Evolutionary conservation across 306 rosid species (phyloP).

Genomic region (Pachyrhizus erosus): DNA sequence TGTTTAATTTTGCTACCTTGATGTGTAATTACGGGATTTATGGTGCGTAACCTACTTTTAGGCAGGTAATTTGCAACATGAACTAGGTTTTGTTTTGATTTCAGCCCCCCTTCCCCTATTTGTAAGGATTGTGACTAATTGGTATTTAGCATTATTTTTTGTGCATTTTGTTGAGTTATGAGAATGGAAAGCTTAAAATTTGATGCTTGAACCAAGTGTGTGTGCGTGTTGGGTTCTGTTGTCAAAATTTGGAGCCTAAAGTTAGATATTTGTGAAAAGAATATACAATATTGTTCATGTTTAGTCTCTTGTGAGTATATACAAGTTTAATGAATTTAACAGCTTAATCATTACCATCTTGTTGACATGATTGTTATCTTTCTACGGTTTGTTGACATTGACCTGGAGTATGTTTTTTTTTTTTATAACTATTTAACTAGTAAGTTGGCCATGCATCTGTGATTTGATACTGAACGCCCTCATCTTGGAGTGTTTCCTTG

Average conservation of each 20-base stretch:
- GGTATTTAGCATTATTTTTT: neutral
- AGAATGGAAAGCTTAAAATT: constrained; percentile 6
- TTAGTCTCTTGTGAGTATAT: neutral
- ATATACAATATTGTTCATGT: neutral
- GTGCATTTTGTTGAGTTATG: constrained; percentile 4
- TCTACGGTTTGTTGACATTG: neutral
- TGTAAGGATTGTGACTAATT: neutral
- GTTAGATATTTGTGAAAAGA: constrained; percentile 20
- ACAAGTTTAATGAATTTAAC: constrained; percentile 1
- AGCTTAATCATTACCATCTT: neutral
- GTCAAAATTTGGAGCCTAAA: constrained; percentile 5
- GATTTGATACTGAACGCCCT: neutral
- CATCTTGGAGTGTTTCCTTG: neutral
- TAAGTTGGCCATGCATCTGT: neutral
- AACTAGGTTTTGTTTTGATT: constrained; percentile 30
- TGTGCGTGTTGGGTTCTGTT: neutral
- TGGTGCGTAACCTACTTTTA: neutral
- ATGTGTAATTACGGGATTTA: constrained; percentile 15
- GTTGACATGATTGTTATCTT: neutral
- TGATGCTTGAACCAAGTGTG: constrained; percentile 15
- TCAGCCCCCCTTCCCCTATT: too few relatives aligned
- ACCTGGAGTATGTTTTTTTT: neutral
- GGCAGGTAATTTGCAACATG: constrained; percentile 16
- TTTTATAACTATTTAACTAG: neutral
- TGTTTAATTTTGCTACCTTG: constrained; percentile 17